Evolutionary conservation across 371 early-diverging fungal species (phyloP).

Genomic region (Mortierella sp.): DNA sequence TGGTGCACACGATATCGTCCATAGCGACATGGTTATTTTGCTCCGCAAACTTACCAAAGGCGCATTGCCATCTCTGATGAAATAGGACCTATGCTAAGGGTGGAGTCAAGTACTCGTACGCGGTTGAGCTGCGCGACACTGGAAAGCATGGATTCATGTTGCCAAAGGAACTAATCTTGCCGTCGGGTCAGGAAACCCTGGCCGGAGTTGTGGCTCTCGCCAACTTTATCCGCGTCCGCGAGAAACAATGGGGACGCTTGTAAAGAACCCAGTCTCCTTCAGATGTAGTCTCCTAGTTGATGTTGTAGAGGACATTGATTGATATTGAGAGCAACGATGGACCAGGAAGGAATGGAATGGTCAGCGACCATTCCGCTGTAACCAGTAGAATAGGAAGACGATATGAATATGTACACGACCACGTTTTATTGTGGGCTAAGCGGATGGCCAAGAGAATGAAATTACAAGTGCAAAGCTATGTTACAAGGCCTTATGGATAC

Average conservation of each 20-base stretch:
- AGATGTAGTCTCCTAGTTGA: too few relatives aligned
- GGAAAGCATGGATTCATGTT: slow-evolving; percentile 63
- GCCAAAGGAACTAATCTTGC: slow-evolving; percentile 61
- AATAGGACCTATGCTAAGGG: slow-evolving; percentile 55
- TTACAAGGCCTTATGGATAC: slow-evolving; percentile 44
- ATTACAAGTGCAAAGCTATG: slow-evolving; percentile 4
- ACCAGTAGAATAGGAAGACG: too few relatives aligned
- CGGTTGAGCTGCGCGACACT: slow-evolving; percentile 67
- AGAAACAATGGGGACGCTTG: slow-evolving; percentile 48
- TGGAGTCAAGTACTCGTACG: slow-evolving; percentile 63
- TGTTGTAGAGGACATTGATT: too few relatives aligned
- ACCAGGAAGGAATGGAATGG: too few relatives aligned
- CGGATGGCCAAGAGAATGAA: slow-evolving; percentile 8
- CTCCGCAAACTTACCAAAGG: too few relatives aligned
- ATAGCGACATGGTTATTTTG: too few relatives aligned
- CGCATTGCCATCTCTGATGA: too few relatives aligned
- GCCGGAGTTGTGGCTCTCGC: slow-evolving; percentile 55
- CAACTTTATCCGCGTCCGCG: slow-evolving; percentile 55
- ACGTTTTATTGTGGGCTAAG: too few relatives aligned
- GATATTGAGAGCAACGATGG: too few relatives aligned
- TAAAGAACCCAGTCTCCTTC: too few relatives aligned
- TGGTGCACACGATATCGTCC: not conserved
- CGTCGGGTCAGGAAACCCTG: slow-evolving; percentile 61
- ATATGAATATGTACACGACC: too few relatives aligned
- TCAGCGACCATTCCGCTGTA: too few relatives aligned